Evolutionary conservation across 2,329 filamentous ascomycete species (phyloP), one percentile per base, ranked within the genome.

Genomic region (Exophiala lecanii-corni): DNA sequence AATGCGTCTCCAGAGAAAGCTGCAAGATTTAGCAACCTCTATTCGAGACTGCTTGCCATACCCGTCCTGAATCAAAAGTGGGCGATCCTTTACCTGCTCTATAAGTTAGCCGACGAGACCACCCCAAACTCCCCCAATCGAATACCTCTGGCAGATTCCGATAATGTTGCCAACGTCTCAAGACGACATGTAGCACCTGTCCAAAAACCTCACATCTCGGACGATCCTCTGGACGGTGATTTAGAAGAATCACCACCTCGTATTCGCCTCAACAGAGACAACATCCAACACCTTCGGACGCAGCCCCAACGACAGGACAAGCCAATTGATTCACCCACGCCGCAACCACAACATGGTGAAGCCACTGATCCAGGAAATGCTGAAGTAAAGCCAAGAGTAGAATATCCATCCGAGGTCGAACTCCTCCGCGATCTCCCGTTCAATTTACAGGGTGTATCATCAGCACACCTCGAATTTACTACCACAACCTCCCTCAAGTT

Each of bases 51-150:
- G 13, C 73, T 96, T 18, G 86, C 87, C n/a, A 81, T 96, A 53
- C 89, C 89, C 0, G 89, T 97, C 4, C 75, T 98, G 33, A 85
- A 86, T 58, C 86, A 95, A 65, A 98, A 98, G 75, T 97, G 89
- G 89, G 88, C 86, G 2, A 96, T 98, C 53, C 74, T 98, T 15
- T 94, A 94, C 62, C 80, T 98, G 31, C 77, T 98, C 31, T 85
- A 92, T 62, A 82, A 87, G 57, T 76, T 96, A 36, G 81, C 86
- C 49, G 85, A 89, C 59, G 79, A 77, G 36, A 57, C 62, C n/a
- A 53, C 50, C 3, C 73, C 75, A 23, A 71, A 72, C 32, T 62
- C 69, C 9, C 69, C 70, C n/a, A 55, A 72, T 28, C 45, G 53
- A 49, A 49, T 47, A 39, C 25, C 71, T 62, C 42, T 70, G 67